Percentiles rank a stretch among this genome's conserved stretches.
Evolutionary conservation across 805 yeast species (phyloP).

Genomic region (Metschnikowia sp.): DNA sequence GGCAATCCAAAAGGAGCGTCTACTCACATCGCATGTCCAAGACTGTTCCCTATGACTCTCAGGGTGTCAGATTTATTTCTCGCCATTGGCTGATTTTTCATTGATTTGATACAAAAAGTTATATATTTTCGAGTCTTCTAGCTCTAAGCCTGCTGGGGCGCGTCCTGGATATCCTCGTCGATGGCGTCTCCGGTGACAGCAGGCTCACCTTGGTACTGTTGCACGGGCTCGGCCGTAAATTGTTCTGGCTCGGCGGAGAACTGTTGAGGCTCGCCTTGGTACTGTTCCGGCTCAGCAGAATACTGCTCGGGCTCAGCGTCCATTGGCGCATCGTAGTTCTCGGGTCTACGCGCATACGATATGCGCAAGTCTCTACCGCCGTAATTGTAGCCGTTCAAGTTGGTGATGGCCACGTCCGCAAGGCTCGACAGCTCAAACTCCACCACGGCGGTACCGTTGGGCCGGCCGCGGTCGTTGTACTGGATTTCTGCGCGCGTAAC

Average conservation of each 20-base stretch:
- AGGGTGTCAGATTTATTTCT: no score
- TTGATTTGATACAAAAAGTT: neutral
- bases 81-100: neutral
- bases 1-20: no score
- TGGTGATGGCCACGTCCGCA: slow-evolving; percentile 72
- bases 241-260: neutral
- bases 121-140: neutral
- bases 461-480: slow-evolving; percentile 52
- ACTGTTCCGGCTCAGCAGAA: neutral
- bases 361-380: slow-evolving; percentile 75
- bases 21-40: no score
- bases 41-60: no score
- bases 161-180: slow-evolving; percentile 6
- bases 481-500: slow-evolving; percentile 77
- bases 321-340: slow-evolving; percentile 3
- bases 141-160: slow-evolving; percentile 2
- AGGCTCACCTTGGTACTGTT: no score
- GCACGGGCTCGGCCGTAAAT: neutral
- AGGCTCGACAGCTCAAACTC: slow-evolving; percentile 61
- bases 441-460: slow-evolving; percentile 85
- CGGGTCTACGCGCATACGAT: slow-evolving; percentile 51
- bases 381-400: slow-evolving; percentile 75
- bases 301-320: slow-evolving; percentile 5
- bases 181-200: slow-evolving; percentile 1
- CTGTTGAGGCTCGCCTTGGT: neutral